These are phyloP conservation scores for Mycena crocata DNA, from an alignment of 768 basidiomycete genomes.

Conservation along the genomic window DNA sequence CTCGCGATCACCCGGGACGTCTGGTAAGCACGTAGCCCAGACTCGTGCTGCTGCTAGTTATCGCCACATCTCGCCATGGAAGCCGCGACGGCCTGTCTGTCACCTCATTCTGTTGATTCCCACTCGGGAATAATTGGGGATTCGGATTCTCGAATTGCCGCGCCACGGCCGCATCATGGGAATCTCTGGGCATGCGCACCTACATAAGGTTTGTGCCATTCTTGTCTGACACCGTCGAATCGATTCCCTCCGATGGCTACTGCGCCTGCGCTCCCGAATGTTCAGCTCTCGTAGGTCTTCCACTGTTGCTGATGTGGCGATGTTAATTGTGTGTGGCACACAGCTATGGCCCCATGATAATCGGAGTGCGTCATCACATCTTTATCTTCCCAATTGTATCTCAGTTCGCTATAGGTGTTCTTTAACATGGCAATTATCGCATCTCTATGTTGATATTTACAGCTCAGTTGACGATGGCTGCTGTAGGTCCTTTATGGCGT, in stretches of 20 bases:
- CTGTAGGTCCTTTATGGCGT: slow-evolving; percentile 11
- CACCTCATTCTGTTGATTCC: neutral
- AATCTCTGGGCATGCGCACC: neutral
- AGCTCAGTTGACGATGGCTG: neutral
- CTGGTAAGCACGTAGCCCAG: neutral
- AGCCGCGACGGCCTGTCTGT: neutral
- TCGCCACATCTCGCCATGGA: neutral
- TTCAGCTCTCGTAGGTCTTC: slow-evolving; percentile 20
- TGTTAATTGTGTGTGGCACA: neutral
- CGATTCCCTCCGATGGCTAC: slow-evolving; percentile 12
- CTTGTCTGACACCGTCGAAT: neutral
- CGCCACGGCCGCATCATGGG: slow-evolving; percentile 5
- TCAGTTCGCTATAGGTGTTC: slow-evolving; percentile 1
- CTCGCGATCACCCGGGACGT: neutral
- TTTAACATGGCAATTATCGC: slow-evolving; percentile 7
- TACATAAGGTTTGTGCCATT: neutral
- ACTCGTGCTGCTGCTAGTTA: neutral
- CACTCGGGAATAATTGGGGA: slow-evolving; percentile 1
- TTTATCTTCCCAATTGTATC: neutral
- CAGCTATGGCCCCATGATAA: slow-evolving; percentile 24
- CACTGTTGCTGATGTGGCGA: neutral
- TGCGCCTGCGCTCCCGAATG: slow-evolving; percentile 10
- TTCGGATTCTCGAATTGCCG: no score
- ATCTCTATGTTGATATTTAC: neutral
- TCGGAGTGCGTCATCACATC: slow-evolving; percentile 7